These are phyloP conservation scores for Achaetomiella virescens DNA, from an alignment of 495 filamentous ascomycete species.

Conservation along the genomic window DNA sequence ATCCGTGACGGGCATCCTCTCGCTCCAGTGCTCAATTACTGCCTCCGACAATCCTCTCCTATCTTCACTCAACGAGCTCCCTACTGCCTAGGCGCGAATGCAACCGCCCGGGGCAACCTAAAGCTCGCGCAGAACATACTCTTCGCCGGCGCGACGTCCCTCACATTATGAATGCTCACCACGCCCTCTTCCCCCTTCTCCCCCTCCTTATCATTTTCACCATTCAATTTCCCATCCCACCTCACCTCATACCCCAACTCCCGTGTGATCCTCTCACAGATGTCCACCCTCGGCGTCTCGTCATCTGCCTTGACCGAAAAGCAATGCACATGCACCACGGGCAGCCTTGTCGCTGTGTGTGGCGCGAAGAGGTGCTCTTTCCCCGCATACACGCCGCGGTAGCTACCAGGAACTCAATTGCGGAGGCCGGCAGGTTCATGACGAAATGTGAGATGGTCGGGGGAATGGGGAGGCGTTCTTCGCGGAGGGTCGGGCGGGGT, in stretches of 20 bases:
- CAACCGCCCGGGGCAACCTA: slow-evolving; percentile 71
- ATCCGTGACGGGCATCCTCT: too few relatives aligned
- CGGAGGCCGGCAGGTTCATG: slow-evolving; percentile 92
- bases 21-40: too few relatives aligned
- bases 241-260: slow-evolving; percentile 57
- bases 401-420: slow-evolving; percentile 81
- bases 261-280: slow-evolving; percentile 60
- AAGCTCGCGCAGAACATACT: slow-evolving; percentile 96
- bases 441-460: slow-evolving; percentile 82
- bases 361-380: slow-evolving; percentile 60
- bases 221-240: slow-evolving; percentile 36
- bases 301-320: slow-evolving; percentile 73
- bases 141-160: slow-evolving; percentile 88
- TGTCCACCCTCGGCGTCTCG: slow-evolving; percentile 50
- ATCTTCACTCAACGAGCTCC: not conserved
- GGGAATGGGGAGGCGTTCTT: slow-evolving; percentile 48
- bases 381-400: slow-evolving; percentile 71
- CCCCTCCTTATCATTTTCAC: not conserved
- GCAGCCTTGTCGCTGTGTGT: slow-evolving; percentile 51
- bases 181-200: slow-evolving; percentile 41
- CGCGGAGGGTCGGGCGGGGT: slow-evolving; percentile 22
- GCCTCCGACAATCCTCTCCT: too few relatives aligned
- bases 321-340: slow-evolving; percentile 86
- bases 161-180: slow-evolving; percentile 66
- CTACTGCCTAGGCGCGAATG: slow-evolving; percentile 50